Conservation (phyloP, 805 yeast species). For the Ogataea kodamae region DNA sequence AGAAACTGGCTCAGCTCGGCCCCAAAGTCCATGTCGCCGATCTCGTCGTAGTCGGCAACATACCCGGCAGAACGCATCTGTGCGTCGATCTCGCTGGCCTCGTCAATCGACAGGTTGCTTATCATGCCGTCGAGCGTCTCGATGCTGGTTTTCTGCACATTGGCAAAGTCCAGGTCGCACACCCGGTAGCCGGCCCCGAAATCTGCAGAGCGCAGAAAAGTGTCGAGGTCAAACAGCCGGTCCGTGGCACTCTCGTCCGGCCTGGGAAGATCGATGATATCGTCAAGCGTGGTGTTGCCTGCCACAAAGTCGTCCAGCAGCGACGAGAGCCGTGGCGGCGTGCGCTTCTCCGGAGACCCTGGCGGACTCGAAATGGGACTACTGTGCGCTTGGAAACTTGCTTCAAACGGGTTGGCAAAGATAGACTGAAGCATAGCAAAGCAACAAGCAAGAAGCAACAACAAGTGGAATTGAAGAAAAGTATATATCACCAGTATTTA, state of each 20-base stretch:
- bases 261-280: constrained; percentile 18
- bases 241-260: constrained; percentile 6
- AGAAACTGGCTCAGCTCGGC: constrained; percentile 21
- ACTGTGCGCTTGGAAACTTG: constrained; percentile 9
- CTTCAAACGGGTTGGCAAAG: constrained; percentile 22
- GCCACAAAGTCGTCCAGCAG: constrained; percentile 30
- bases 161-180: constrained; percentile 24
- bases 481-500: constrained; percentile 1
- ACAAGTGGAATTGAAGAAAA: background rate
- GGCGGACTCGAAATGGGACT: constrained; percentile 9
- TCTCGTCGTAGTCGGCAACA: constrained; percentile 16
- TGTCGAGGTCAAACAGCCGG: constrained; percentile 23
- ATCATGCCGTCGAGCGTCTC: constrained; percentile 24
- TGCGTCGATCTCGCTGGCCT: constrained; percentile 36
- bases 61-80: constrained; percentile 30
- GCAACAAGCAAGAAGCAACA: constrained; percentile 17
- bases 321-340: constrained; percentile 5
- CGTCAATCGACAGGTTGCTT: constrained; percentile 31
- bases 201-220: constrained; percentile 22
- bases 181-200: constrained; percentile 14
- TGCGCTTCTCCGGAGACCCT: constrained; percentile 3
- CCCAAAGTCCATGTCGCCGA: constrained; percentile 21
- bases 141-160: constrained; percentile 21
- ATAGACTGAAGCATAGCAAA: constrained; percentile 15
- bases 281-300: constrained; percentile 25